Evolutionary conservation across 1,284 basidiomycete species (phyloP).

Genomic region (Sanghuangporus baumii): DNA sequence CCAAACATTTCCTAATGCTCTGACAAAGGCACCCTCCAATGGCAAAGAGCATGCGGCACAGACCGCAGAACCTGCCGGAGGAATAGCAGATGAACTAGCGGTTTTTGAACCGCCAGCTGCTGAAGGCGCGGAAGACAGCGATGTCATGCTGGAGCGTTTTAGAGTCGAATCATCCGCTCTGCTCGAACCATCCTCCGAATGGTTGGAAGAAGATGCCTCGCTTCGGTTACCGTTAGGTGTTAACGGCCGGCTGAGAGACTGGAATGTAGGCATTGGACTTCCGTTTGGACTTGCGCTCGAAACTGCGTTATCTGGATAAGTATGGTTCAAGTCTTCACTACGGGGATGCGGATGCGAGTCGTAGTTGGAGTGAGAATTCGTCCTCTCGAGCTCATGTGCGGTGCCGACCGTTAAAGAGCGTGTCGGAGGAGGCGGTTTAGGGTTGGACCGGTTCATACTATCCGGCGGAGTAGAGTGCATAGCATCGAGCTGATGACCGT

Average conservation of each 20-base stretch:
- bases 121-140: constrained; percentile 14
- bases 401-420: constrained; percentile 56
- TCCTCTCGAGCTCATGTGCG: constrained; percentile 47
- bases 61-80: constrained; percentile 26
- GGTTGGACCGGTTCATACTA: not conserved
- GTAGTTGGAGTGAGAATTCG: constrained; percentile 35
- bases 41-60: constrained; percentile 70
- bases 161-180: constrained; percentile 12
- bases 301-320: constrained; percentile 5
- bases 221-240: constrained; percentile 16
- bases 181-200: constrained; percentile 14
- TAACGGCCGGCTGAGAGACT: constrained; percentile 25
- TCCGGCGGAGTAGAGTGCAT: constrained; percentile 11
- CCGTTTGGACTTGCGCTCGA: constrained; percentile 10
- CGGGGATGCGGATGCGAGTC: constrained; percentile 38
- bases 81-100: constrained; percentile 1
- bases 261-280: constrained; percentile 44
- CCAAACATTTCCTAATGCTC: constrained; percentile 91
- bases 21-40: constrained; percentile 94
- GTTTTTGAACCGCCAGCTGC: constrained; percentile 5
- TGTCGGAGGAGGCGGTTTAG: constrained; percentile 39
- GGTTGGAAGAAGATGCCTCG: constrained; percentile 17
- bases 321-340: constrained; percentile 70
- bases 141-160: constrained; percentile 13
- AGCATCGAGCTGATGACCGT: constrained; percentile 14